Base-by-base conservation (phyloP, 192 early-diverging fungal genomes). In the Endogone sp. region DNA sequence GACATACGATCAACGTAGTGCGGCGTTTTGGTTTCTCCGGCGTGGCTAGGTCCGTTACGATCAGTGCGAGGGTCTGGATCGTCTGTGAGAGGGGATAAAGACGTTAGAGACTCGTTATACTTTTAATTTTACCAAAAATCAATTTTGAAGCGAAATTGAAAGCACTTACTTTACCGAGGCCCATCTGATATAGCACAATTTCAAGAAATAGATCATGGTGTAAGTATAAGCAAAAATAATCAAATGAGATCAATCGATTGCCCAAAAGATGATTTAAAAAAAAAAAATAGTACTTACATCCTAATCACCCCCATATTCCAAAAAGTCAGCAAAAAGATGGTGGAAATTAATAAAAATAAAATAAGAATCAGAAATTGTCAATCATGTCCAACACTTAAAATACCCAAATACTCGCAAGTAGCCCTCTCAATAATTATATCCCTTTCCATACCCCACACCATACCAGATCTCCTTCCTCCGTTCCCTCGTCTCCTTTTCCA, bases 1-100 rank as follows among this genome's bases (percentile, higher is more conserved):
- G 80, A 4, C 76, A 62, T 25, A 81, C 76, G 37, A 81, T 78
- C 3, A 81, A 58, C 23, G 80, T 81, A 9, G 63, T 58, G 28
- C 27, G 44, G 49, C 24, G 60, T 20, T 60, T 32, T n/a, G n/a
- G 21, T 6, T 10, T 69, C 56, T 61, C 27, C 13, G 22, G 56
- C 59, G 25, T 61, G 31, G 37, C 62, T 24, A 66, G 66, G 64
- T 1, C 66, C 69, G 23, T 66, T 65, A 60, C 24, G 59, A 79
- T 64, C 10, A 74, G 29, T 11, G 57, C 72, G 10, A 79, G 70
- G 3, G 77, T 74, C 30, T 79, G 77, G 24, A 79, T 79, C 2
- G 77, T 79, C 37, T 49, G 37, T 16, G n/a, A 49, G 37, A 11
- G 37, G 37, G 37, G 6, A 49, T n/a, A n/a, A n/a, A n/a, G n/a